These are phyloP conservation scores for Strigomonas culicis DNA, from an alignment of 208 protist genomes.

Conservation along the genomic window DNA sequence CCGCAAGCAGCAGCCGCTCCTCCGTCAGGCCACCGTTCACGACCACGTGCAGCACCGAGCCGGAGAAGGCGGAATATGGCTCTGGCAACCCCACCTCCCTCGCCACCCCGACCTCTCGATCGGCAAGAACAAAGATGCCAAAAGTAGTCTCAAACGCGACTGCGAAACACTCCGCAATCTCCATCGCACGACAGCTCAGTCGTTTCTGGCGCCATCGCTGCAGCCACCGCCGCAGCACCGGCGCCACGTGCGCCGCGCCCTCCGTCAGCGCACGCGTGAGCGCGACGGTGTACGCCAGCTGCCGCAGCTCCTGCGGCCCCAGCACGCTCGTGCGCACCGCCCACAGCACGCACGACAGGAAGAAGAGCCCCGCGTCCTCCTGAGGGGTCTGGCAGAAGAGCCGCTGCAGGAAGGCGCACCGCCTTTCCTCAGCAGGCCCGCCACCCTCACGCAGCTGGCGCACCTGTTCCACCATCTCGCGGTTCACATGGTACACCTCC, in stretches of 20 bases:
- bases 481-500: background rate
- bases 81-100: too few species aligned
- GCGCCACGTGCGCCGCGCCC: background rate
- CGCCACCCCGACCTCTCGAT: background rate
- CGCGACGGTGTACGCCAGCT: background rate
- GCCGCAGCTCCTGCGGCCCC: constrained; percentile 1
- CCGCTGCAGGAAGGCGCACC: background rate
- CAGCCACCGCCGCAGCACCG: background rate
- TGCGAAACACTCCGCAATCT: constrained; percentile 1
- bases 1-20: too few species aligned
- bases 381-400: background rate
- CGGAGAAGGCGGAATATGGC: constrained; percentile 7
- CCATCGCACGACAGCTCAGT: background rate
- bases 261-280: background rate
- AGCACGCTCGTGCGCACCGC: constrained; percentile 3
- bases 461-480: background rate
- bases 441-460: background rate
- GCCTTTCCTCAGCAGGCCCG: background rate
- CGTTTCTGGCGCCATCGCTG: background rate
- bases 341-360: constrained; percentile 9
- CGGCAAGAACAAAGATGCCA: constrained; percentile 2
- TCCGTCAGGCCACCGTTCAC: background rate
- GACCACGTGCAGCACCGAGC: constrained; percentile 11
- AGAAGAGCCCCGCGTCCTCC: background rate
- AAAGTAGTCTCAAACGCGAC: background rate